phyloP scores from a whole-genome alignment of 371 early-diverging fungal species.

The Zopfochytrium polystomum region DNA sequence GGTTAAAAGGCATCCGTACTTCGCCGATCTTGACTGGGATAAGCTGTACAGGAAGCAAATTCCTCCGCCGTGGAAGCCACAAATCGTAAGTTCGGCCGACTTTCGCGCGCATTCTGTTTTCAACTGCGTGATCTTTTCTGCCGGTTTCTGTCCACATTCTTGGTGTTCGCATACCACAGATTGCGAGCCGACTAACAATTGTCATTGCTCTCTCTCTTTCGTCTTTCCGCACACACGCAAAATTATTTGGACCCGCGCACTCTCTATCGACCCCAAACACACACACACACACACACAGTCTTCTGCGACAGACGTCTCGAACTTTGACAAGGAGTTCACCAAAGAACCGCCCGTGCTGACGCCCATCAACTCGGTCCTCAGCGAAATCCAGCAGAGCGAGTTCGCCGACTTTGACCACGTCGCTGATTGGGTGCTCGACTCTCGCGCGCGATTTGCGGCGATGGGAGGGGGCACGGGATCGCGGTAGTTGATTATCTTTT shows the following conservation, averaged over 20 bases:
- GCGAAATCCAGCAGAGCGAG: constrained; percentile 2
- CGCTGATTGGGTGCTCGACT: background rate
- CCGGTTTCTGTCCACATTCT: background rate
- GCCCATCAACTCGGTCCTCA: constrained; percentile 17
- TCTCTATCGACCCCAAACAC: background rate
- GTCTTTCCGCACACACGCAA: background rate
- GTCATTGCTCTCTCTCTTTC: constrained; percentile 3
- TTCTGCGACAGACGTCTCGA: constrained; percentile 26
- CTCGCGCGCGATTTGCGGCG: too few species aligned
- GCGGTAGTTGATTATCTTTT: too few species aligned
- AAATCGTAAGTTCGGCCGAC: constrained; percentile 13
- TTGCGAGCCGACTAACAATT: background rate
- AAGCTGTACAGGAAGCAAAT: constrained; percentile 25
- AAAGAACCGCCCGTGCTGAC: constrained; percentile 36
- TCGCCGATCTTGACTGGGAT: constrained; percentile 38
- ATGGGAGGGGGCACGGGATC: too few species aligned
- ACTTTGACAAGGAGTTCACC: constrained; percentile 43
- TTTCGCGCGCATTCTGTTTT: constrained; percentile 5
- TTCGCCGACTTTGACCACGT: constrained; percentile 18
- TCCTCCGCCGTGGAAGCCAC: constrained; percentile 42
- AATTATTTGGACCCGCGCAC: too few species aligned
- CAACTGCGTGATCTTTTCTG: background rate
- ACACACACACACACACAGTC: too few species aligned
- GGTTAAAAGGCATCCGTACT: constrained; percentile 40
- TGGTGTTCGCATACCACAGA: background rate